These are phyloP conservation scores for Cerioporus squamosus DNA, from an alignment of 1,284 basidiomycete genomes.

Conservation along the genomic window DNA sequence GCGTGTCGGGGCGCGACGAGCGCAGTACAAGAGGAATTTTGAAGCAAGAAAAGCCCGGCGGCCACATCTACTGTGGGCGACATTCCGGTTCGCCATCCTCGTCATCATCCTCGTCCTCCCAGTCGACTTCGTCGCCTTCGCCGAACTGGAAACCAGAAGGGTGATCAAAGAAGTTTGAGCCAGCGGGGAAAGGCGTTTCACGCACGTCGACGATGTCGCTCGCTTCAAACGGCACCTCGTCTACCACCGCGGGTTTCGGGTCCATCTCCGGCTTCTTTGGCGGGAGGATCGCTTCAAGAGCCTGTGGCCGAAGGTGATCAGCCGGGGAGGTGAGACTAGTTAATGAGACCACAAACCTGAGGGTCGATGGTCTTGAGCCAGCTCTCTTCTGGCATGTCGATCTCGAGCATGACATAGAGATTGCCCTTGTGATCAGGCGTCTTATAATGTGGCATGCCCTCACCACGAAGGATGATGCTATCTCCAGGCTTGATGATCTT, in stretches of 20 bases:
- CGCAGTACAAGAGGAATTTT: too few relatives aligned
- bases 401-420: constrained; percentile 77
- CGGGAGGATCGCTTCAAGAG: constrained; percentile 68
- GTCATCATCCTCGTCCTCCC: constrained; percentile 68
- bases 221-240: constrained; percentile 74
- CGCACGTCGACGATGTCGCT: constrained; percentile 80
- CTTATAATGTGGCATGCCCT: constrained; percentile 87
- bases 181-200: constrained; percentile 70
- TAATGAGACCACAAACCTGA: constrained; percentile 43
- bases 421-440: constrained; percentile 75
- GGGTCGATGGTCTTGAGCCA: constrained; percentile 70
- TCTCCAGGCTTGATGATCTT: constrained; percentile 79
- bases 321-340: neutral
- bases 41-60: neutral
- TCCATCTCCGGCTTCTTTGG: constrained; percentile 75
- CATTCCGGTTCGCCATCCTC: constrained; percentile 70
- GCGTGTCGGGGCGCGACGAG: neutral
- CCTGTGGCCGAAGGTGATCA: constrained; percentile 42
- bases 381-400: constrained; percentile 82
- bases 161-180: constrained; percentile 74
- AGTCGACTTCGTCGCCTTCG: constrained; percentile 51
- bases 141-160: constrained; percentile 72
- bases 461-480: constrained; percentile 75
- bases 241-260: constrained; percentile 71
- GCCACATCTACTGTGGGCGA: constrained; percentile 52